Base-by-base conservation (phyloP, 345 rosid species). In the Limnanthes douglasii region DNA sequence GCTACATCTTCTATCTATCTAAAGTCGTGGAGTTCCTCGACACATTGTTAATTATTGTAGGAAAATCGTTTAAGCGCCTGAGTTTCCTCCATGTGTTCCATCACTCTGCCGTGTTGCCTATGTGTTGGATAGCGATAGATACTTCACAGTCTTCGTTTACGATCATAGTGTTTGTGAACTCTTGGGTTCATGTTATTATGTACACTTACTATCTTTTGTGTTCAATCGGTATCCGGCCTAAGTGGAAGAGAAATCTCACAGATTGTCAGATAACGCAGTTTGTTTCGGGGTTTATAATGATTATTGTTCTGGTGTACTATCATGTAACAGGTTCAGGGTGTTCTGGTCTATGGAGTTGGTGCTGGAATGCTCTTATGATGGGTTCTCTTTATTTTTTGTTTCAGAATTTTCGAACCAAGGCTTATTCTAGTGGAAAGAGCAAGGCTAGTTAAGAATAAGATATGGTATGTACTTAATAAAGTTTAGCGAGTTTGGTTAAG, bases 31-130 rank as follows among this genome's bases (percentile, higher is more conserved):
- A 78, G 51, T 68, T 64, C 29, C 11, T 53, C 0, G 90, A 78
- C 46, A 78, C 90, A 37, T 48, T 78, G 6, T 31, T 73, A 34
- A 78, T 78, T 20, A 41, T 73, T 22, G 15, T 70, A 8, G 39
- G 68, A 10, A 58, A 55, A 11, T 64, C 78, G 12, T 33, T 10
- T 44, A 47, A 45, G 18, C 39, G 88, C 28, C 65, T 73, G 11
- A 56, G 75, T 3, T 73, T 78, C 48, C 90, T 78, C 39, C 90
- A 78, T 52, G 77, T 78, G 1, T 78, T 67, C 69, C 90, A 78
- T 51, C 90, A 78, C 50, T 44, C 83, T 0, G 58, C 66, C 24
- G 79, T 68, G 10, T 49, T 73, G 5, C 37, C 70, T 39, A 73
- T 78, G 82, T 73, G 79, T 31, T 78, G 65, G 48, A 5, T 70